Conservation (phyloP, 208 protist genomes). For the Strigomonas galati region DNA sequence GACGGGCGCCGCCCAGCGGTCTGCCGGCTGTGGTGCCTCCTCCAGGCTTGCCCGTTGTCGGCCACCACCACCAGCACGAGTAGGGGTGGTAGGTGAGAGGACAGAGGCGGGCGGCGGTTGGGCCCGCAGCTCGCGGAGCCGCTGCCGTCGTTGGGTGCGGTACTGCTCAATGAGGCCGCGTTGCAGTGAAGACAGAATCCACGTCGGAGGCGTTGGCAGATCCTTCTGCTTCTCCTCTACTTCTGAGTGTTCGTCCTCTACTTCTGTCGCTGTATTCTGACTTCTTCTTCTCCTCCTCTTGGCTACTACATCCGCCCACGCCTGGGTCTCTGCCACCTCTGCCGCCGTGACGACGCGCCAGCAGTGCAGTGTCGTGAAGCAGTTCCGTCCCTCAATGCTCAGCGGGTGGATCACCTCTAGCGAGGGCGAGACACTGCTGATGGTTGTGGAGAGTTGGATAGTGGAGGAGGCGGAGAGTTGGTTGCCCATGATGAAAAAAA, state of each 20-base stretch:
- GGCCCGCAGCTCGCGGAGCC: too few species aligned
- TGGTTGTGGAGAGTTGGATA: constrained; percentile 27
- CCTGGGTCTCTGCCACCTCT: not conserved
- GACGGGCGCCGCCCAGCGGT: too few species aligned
- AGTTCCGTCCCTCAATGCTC: constrained; percentile 49
- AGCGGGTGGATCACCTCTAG: constrained; percentile 53
- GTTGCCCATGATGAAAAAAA: constrained; percentile 54
- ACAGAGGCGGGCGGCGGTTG: too few species aligned
- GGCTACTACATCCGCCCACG: not conserved
- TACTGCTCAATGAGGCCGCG: too few species aligned
- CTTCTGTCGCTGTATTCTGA: not conserved
- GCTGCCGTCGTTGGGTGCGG: too few species aligned
- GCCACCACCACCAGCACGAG: too few species aligned
- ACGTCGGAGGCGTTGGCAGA: not conserved
- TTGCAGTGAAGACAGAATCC: too few species aligned
- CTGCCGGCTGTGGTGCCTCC: too few species aligned
- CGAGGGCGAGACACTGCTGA: constrained; percentile 47
- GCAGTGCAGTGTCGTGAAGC: constrained; percentile 73
- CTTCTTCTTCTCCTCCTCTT: not conserved
- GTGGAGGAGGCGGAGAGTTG: constrained; percentile 55
- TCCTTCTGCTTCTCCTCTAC: not conserved
- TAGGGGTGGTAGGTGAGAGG: too few species aligned
- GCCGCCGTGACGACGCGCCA: not conserved
- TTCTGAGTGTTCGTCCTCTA: not conserved
- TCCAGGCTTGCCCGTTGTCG: too few species aligned